These are phyloP conservation scores for Russula emetica DNA, from an alignment of 768 basidiomycete genomes.

Conservation along the genomic window DNA sequence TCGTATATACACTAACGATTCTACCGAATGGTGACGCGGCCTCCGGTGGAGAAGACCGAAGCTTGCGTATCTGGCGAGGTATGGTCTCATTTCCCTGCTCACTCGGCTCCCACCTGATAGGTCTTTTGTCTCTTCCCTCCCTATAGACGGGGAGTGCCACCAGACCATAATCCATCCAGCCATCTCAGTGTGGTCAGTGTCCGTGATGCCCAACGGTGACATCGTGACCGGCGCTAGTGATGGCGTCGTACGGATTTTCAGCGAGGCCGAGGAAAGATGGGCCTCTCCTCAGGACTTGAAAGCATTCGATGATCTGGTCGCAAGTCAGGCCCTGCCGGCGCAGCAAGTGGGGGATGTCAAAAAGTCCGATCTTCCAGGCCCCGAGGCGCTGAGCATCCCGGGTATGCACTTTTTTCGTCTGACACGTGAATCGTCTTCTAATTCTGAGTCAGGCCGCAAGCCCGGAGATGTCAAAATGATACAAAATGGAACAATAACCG, in stretches of 20 bases:
- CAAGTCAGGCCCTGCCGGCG: conserved; percentile 72
- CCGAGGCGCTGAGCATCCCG: conserved; percentile 70
- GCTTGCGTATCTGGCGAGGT: conserved; percentile 89
- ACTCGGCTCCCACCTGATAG: conserved; percentile 4
- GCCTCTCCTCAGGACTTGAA: conserved; percentile 60
- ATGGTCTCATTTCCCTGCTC: conserved; percentile 29
- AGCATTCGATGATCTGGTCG: conserved; percentile 69
- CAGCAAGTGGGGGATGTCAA: conserved; percentile 89
- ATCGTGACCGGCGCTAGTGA: conserved; percentile 92
- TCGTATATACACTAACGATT: conserved; percentile 86
- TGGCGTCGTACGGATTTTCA: conserved; percentile 82
- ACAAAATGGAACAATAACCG: conserved; percentile 70
- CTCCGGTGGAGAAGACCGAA: conserved; percentile 92
- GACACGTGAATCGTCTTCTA: not conserved
- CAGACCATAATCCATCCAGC: conserved; percentile 92
- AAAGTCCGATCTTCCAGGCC: conserved; percentile 81
- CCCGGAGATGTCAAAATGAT: conserved; percentile 93
- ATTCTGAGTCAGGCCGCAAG: conserved; percentile 62
- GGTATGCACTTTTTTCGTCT: conserved; percentile 43
- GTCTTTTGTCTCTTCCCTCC: conserved; percentile 5
- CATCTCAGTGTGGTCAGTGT: conserved; percentile 95
- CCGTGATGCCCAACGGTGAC: conserved; percentile 83
- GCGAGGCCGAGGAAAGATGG: conserved; percentile 65
- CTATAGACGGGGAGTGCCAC: conserved; percentile 74
- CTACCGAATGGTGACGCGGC: conserved; percentile 80